Evolutionary conservation across 78 protist genomes (phyloP).

Genomic region (Paulinella micropora): DNA sequence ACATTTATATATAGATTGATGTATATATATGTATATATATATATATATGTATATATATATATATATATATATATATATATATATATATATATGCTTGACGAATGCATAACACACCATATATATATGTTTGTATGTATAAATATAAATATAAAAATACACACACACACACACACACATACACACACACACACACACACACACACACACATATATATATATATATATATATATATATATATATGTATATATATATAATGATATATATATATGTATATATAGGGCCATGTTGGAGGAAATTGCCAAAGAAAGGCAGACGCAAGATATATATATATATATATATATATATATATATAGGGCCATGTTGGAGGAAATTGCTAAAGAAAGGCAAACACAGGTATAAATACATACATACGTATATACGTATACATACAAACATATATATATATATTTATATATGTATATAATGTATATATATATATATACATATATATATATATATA

Average conservation of each 20-base stretch:
- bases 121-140: background rate
- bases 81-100: background rate
- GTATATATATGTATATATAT: background rate
- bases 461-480: background rate
- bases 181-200: background rate
- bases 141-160: background rate
- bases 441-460: background rate
- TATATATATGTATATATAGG: background rate
- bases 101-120: background rate
- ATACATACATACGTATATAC: background rate
- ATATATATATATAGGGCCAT: background rate
- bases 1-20: background rate
- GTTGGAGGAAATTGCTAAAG: no score
- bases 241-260: background rate
- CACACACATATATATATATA: background rate
- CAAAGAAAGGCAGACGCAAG: no score
- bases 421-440: background rate
- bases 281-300: no score
- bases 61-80: background rate
- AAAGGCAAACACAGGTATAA: background rate
- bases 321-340: background rate
- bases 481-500: background rate
- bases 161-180: background rate
- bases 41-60: background rate
- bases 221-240: background rate